Conservation (phyloP, 768 basidiomycete species). For the Chlorophyllum brunneum region DNA sequence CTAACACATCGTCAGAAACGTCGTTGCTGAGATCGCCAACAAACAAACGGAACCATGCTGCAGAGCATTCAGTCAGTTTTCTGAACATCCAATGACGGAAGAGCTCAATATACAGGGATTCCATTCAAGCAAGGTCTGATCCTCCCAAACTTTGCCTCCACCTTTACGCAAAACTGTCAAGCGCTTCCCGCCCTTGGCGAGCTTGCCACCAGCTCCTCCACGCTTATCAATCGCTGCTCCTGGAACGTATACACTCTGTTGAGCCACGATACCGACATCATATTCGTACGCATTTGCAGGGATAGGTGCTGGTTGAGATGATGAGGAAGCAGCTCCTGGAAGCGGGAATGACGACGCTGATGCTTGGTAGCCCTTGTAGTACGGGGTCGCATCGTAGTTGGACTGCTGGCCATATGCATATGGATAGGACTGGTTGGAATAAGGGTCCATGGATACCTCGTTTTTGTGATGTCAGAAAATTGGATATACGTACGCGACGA, state of each 20-base stretch:
- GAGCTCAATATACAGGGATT: constrained; percentile 78
- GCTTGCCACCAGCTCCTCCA: constrained; percentile 79
- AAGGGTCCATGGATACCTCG: constrained; percentile 39
- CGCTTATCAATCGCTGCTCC: constrained; percentile 89
- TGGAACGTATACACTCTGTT: constrained; percentile 90
- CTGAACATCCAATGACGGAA: constrained; percentile 9
- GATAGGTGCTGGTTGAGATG: constrained; percentile 72
- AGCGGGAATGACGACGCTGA: constrained; percentile 58
- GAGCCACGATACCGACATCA: constrained; percentile 85
- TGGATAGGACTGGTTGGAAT: constrained; percentile 42
- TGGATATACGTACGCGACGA: constrained; percentile 13
- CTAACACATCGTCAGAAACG: constrained; percentile 91
- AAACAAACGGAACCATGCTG: constrained; percentile 97
- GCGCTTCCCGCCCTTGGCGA: constrained; percentile 88
- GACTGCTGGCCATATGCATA: constrained; percentile 51
- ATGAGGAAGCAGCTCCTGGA: constrained; percentile 49
- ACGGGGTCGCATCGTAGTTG: constrained; percentile 67
- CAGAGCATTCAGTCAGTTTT: constrained; percentile 5
- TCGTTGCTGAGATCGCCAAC: constrained; percentile 98
- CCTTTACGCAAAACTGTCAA: constrained; percentile 94
- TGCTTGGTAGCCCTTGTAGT: constrained; percentile 77
- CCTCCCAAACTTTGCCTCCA: constrained; percentile 97
- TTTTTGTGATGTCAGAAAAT: constrained; percentile 8
- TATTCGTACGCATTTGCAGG: constrained; percentile 92
- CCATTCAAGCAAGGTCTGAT: constrained; percentile 96